Base-by-base conservation (phyloP, 2,329 filamentous ascomycete species). In the Karstenula rhodostoma region DNA sequence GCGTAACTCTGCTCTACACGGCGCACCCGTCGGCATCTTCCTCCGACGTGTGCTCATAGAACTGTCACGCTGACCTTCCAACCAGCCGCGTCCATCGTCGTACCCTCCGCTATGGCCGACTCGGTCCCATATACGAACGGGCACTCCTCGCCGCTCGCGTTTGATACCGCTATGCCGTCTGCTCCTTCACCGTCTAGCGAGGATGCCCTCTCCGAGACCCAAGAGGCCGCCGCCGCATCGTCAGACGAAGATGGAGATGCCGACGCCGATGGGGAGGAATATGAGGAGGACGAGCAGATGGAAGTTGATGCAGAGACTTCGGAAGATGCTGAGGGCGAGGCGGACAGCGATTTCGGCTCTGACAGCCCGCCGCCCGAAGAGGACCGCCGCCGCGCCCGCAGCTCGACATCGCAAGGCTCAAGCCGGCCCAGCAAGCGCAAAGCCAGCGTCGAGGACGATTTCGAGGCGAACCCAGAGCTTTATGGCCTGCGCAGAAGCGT, bases 401-500 rank as follows among this genome's bases (percentile, higher is more conserved):
- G 85, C 71, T 91, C 89, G 66, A 87, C 87, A 73, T 95, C 93
- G 49, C 86, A 88, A 71, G 89, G 89, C 70, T 91, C 90, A 46
- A 85, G 85, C 64, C 85, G 88, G 73, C 86, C 62, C 22, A 64
- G 59, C 52, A 97, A 97, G 84, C 90, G 93, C 67, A 88, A 84
- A 70, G 76, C 77, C 77, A 84, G 74, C 76, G 79, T 86, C 40
- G 88, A 90, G 54, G 91, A 95, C 70, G 91, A 95, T 74, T 97
- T 98, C 70, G 86, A 90, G 71, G 91, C 92, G 73, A 96, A 99
- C 73, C 95, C 95, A 47, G 93, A 97, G 80, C 84, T 99, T 9
- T 99, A 98, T 82, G 95, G 95, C 50, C 84, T 99, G 68, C 89
- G 95, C 70, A 88, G 95, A 81, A 99, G 95, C 82, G 94, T 95